Evolutionary conservation across 305 asterid genomes (phyloP), one percentile per base, ranked within the genome.

Genomic region (Rubia tinctorum): DNA sequence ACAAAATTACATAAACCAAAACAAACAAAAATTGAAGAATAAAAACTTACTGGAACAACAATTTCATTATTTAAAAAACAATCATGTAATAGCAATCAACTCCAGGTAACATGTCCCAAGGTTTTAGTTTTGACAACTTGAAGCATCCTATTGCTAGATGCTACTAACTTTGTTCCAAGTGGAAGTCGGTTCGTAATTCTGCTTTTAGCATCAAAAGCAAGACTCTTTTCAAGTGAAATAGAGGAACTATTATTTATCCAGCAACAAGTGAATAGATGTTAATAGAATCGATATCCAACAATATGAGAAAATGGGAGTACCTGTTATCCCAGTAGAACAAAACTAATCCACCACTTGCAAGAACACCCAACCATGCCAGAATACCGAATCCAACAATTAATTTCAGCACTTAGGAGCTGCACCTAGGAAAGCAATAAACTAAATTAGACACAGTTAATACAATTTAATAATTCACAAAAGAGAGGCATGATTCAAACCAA

Each of bases 281-380:
- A 14, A 12, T 15, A 18, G 44, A 8, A 43, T 15, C 1, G 4
- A 56, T 17, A 42, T 47, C 45, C 51, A 60, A 34, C 3, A 39
- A 66, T 65, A 68, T 22, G 37, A 23, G 62, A 56, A 60, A 42
- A 55, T 68, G 59, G 71, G 23, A 80, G n/a, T 88, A 92, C 99
- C 98, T 89, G 97, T 96, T 95, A 81, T 97, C 92, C 77, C 95
- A 88, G 78, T 90, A 95, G 78, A 92, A 92, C 71, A 86, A 77
- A 82, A 86, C 68, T 73, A 90, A 80, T 76, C 8, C 0, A 64
- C 81, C 65, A 20, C 93, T 81, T 75, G 99, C 96, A 55, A 79
- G 83, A 75, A 85, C 98, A 74, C 98, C 99, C 87, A 85, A 83
- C 99, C 99, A 95, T 3, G 99, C 97, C 79, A 89, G 78, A 73